Conservation (phyloP, 805 yeast species). For the Brettanomyces naardenensis region DNA sequence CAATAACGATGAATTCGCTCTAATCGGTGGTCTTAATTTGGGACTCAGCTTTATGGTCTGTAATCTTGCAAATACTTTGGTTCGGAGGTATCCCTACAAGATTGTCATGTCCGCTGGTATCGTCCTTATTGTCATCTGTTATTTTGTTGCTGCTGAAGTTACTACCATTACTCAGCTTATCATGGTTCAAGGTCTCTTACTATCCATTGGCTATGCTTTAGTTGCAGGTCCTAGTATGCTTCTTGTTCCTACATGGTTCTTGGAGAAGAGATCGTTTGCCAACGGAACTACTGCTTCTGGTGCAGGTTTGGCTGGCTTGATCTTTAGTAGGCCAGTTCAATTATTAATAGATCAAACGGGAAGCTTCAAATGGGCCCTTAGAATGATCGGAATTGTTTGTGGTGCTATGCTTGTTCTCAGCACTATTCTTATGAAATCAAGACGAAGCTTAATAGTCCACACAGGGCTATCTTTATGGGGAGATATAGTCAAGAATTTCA, state of each 20-base stretch:
- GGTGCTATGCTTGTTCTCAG: constrained; percentile 16
- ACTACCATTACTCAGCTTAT: constrained; percentile 35
- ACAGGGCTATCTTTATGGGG: constrained; percentile 11
- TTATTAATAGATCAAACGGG: constrained; percentile 32
- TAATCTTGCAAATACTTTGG: constrained; percentile 45
- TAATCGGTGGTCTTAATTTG: constrained; percentile 46
- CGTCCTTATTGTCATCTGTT: constrained; percentile 30
- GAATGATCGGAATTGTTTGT: constrained; percentile 31
- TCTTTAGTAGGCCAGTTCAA: constrained; percentile 35
- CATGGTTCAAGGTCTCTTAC: constrained; percentile 40
- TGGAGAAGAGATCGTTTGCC: constrained; percentile 35
- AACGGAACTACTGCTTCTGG: constrained; percentile 43
- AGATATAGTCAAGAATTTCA: constrained; percentile 12
- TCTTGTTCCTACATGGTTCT: constrained; percentile 44
- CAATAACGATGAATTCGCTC: constrained; percentile 41
- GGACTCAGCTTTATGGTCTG: constrained; percentile 52
- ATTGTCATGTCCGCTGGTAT: constrained; percentile 35
- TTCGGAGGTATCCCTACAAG: constrained; percentile 39
- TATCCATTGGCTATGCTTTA: constrained; percentile 35
- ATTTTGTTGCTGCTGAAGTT: constrained; percentile 38
- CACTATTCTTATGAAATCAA: constrained; percentile 15
- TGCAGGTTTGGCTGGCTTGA: constrained; percentile 46
- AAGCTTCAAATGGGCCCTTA: constrained; percentile 38
- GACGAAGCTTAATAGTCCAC: constrained; percentile 15
- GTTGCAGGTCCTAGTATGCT: constrained; percentile 27